phyloP scores from a whole-genome alignment of 768 basidiomycete genomes.

The Rhodotorula babjevae region DNA sequence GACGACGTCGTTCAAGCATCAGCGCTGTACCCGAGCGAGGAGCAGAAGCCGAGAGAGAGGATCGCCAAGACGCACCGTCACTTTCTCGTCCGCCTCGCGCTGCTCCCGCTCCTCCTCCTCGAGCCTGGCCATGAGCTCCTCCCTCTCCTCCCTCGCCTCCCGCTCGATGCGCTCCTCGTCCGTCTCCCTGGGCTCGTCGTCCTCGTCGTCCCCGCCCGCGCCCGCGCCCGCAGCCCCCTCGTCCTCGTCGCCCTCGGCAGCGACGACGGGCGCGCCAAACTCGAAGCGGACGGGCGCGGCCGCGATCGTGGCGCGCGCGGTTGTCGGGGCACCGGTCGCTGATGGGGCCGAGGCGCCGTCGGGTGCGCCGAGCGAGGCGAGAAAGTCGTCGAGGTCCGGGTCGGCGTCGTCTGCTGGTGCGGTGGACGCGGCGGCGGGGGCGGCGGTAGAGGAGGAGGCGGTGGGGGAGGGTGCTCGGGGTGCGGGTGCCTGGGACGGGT shows the following conservation, averaged over 20 bases:
- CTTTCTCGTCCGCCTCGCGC: slow-evolving; percentile 5
- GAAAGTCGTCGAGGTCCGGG: slow-evolving; percentile 14
- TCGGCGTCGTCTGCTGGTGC: slow-evolving; percentile 2
- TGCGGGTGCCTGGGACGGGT: background rate
- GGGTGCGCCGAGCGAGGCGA: slow-evolving; percentile 3
- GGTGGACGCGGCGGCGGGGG: background rate
- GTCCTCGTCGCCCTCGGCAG: background rate
- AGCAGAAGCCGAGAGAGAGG: too few species aligned
- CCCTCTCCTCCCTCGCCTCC: slow-evolving; percentile 19
- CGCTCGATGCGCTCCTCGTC: background rate
- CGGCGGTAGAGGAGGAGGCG: too few species aligned
- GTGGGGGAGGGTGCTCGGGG: background rate
- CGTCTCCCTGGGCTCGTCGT: slow-evolving; percentile 3
- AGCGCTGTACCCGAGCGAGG: too few species aligned
- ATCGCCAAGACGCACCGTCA: slow-evolving; percentile 11
- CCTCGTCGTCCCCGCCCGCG: background rate
- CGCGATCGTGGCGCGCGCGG: slow-evolving; percentile 11
- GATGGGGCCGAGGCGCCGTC: background rate
- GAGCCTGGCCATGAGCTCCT: slow-evolving; percentile 22
- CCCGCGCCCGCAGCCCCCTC: background rate
- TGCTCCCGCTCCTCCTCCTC: slow-evolving; percentile 24
- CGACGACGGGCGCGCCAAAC: slow-evolving; percentile 22
- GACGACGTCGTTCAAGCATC: background rate
- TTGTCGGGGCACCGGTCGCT: background rate
- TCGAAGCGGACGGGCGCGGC: slow-evolving; percentile 20